Evolutionary conservation across 1,284 basidiomycete species (phyloP).

Genomic region (Sutorius eximius): DNA sequence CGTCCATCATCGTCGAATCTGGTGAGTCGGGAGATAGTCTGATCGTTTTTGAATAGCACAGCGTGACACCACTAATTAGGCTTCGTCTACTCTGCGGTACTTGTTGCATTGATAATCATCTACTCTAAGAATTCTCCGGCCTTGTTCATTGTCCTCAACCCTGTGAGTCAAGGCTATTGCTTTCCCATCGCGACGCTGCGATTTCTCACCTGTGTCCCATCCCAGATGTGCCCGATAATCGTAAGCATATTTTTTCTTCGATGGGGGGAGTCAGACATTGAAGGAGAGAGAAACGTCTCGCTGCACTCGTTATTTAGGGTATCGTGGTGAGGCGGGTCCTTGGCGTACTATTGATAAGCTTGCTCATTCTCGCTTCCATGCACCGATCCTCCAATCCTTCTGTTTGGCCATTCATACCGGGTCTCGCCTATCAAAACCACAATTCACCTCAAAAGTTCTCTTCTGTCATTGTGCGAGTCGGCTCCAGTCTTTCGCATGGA

Average conservation of each 20-base stretch:
- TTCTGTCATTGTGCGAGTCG: slow-evolving; percentile 20
- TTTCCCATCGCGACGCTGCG: too few species aligned
- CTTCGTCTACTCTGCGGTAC: slow-evolving; percentile 9
- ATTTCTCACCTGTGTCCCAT: not conserved
- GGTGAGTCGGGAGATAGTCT: slow-evolving; percentile 3
- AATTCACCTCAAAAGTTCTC: not conserved
- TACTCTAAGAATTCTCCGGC: slow-evolving; percentile 8
- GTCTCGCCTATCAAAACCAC: too few species aligned
- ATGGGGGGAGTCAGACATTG: not conserved
- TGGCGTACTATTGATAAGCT: not conserved
- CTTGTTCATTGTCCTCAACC: slow-evolving; percentile 20
- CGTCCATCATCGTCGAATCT: slow-evolving; percentile 18
- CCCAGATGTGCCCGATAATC: slow-evolving; percentile 17
- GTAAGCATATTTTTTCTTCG: slow-evolving; percentile 7
- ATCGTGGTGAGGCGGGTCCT: slow-evolving; percentile 13
- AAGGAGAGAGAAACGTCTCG: not conserved
- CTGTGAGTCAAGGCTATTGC: slow-evolving; percentile 1
- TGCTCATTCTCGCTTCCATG: not conserved
- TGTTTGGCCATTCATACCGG: not conserved
- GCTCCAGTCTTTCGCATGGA: slow-evolving; percentile 17
- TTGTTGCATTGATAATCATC: slow-evolving; percentile 15
- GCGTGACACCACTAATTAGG: slow-evolving; percentile 1
- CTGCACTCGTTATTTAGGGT: slow-evolving; percentile 4
- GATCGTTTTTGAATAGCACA: not conserved
- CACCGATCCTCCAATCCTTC: not conserved